Evolutionary conservation across 75 land plant genomes (phyloP), one percentile per base, ranked within the genome.

Genomic region (Adiantum capillusveneris): DNA sequence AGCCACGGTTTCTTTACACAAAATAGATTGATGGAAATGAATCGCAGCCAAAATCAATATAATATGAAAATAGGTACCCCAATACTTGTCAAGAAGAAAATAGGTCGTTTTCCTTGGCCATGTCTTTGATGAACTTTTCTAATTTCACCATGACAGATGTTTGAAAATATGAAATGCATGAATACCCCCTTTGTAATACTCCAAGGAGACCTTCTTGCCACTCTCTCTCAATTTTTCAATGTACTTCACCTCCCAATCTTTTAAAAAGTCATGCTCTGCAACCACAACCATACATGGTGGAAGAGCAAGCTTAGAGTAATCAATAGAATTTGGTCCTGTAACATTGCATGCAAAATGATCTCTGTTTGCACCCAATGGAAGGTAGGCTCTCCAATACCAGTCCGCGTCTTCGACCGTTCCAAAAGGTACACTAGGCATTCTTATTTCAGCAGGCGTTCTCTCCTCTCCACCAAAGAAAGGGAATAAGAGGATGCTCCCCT

Each of bases 231-330:
- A 21, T 31, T 58, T 48, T 49, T 71, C 72, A 6, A 44, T 68
- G 48, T 89, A 89, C 57, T 75, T 54, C 60, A 65, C 39, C 65
- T 87, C 84, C 87, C 95, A 73, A 49, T 89, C 91, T 63, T 83
- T 58, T 20, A 86, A 59, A 62, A 81, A 68, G 54, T 86, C 95
- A 12, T 56, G 57, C 3, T 77, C 92, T 6, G 72, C 84, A 18
- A 80, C 71, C 21, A 83, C 49, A 65, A 89, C 82, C 46, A 89
- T 6, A 54, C 78, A 58, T 21, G 69, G 43, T 21, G 95, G 95
- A 5, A 70, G 66, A 25, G 53, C 63, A 39, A 64, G 1, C 19
- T 36, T 71, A 29, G 70, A 36, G 16, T 53, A 31, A 39, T 34
- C 48, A 0, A 44, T 49, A 31, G 9, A 22, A 12, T 30, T 16